Percentiles rank a stretch among this genome's conserved stretches.
These are phyloP conservation scores for Xerophyta viscosa DNA, from an alignment of 106 monocot genomes.

Conservation along the genomic window DNA sequence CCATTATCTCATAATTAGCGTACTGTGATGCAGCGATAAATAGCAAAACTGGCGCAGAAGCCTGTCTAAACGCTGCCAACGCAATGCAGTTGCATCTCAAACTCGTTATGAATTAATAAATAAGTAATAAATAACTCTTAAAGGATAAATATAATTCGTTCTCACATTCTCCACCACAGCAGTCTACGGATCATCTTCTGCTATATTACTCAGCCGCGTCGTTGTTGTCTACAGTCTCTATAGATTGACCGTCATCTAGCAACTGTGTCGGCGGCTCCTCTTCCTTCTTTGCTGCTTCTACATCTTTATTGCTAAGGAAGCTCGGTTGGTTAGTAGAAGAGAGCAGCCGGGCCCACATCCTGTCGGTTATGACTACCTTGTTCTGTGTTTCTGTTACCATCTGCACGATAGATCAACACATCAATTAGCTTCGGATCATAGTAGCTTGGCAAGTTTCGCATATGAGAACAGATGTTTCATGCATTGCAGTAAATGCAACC, in stretches of 20 bases:
- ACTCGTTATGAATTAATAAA: no score
- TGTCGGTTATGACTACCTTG: slow-evolving; percentile 63
- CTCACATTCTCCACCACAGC: no score
- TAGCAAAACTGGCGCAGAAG: no score
- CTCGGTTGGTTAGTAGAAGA: slow-evolving; percentile 67
- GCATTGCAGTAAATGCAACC: no score
- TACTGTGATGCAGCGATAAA: no score
- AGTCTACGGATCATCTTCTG: not conserved
- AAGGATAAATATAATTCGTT: no score
- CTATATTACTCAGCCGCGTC: not conserved
- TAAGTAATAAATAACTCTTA: no score
- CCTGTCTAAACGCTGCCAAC: no score
- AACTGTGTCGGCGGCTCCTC: slow-evolving; percentile 8
- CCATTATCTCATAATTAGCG: no score
- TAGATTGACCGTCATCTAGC: not conserved
- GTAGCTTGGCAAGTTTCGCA: no score
- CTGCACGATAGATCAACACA: slow-evolving; percentile 21
- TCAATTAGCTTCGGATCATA: not conserved
- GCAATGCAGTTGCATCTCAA: no score
- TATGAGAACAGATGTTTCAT: no score
- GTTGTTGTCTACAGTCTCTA: not conserved
- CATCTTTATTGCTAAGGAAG: slow-evolving; percentile 27
- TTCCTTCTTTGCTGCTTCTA: slow-evolving; percentile 24
- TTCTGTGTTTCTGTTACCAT: slow-evolving; percentile 52
- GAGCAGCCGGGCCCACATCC: slow-evolving; percentile 76